Conservation (phyloP, 225 moss, liverwort and hornwort genomes). For the Takakia lepidozioides region DNA sequence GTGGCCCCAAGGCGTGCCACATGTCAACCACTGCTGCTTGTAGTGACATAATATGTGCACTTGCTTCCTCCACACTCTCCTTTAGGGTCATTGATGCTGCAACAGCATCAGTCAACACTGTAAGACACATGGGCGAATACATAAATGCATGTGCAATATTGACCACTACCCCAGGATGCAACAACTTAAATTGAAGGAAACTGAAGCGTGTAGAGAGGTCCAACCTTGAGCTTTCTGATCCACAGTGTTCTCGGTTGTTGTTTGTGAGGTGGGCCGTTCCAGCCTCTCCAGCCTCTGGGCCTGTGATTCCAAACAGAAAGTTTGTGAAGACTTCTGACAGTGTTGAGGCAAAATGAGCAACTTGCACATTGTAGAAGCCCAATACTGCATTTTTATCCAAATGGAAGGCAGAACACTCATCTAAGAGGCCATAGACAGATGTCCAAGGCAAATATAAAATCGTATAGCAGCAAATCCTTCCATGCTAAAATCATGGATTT, state of each 20-base stretch:
- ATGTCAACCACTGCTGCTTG: slow-evolving; percentile 69
- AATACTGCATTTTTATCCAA: too few relatives aligned
- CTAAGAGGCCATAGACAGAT: not conserved
- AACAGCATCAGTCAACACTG: slow-evolving; percentile 2
- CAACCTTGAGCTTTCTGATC: slow-evolving; percentile 47
- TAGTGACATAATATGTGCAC: slow-evolving; percentile 52
- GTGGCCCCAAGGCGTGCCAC: slow-evolving; percentile 78
- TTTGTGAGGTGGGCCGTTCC: slow-evolving; percentile 26
- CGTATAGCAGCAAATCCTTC: too few relatives aligned
- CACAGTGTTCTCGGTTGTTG: slow-evolving; percentile 17
- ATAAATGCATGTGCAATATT: too few relatives aligned
- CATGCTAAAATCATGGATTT: too few relatives aligned
- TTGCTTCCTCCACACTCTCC: slow-evolving; percentile 60
- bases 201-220: too few relatives aligned
- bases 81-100: slow-evolving; percentile 62
- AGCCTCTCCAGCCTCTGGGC: slow-evolving; percentile 52
- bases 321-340: too few relatives aligned
- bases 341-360: slow-evolving; percentile 5
- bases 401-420: too few relatives aligned
- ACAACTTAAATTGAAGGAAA: too few relatives aligned
- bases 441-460: not conserved
- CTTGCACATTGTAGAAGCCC: too few relatives aligned
- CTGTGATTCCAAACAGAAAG: slow-evolving; percentile 28
- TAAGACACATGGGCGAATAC: too few relatives aligned
- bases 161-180: too few relatives aligned